Base-by-base conservation (phyloP, 352 stramenopile genomes). In the Globisporangium camurandrum region DNA sequence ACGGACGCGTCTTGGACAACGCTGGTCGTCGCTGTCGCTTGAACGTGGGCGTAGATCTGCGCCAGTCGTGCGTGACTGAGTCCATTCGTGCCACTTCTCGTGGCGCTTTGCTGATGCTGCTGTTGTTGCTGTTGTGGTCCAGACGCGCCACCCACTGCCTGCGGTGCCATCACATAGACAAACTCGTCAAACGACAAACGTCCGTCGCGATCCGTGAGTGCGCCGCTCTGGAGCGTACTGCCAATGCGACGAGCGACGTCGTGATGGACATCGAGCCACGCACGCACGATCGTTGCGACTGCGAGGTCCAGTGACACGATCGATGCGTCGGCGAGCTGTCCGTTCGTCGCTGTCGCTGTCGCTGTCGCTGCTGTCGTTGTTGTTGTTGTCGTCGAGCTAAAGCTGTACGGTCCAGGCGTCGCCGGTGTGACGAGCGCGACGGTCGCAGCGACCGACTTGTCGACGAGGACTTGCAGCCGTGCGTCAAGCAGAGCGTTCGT, bases 131-230 rank as follows among this genome's bases (percentile, higher is more conserved):
- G 50, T 59, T 12, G 23, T 37, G 40, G 6, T 49, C 12, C 16
- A 28, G 30, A 4, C 34, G 20, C 14, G 30, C 9, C 7, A 19
- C 37, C 10, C 16, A 34, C 33, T 22, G 16, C 20, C n/a, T 51
- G 27, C 4, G 44, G 44, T 6, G 49, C 56, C 62, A 78, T 66
- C 4, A 71, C 59, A 31, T 75, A 59, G 2, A 45, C 50, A 41
- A 78, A 78, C 30, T 75, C 68, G 7, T 62, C 51, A 24, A 78
- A 73, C 1, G 59, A 53, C 23, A 78, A 42, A 10, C 60, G 38
- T 3, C 55, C 66, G 1, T 42, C 24, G 24, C 34, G 23, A 8
- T 52, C 41, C 11, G 6, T 38, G 11, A 57, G 34, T 0, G 56
- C 65, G 11, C 62, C 64, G 30, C n/a, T n/a, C n/a, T 57, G 54